Evolutionary conservation across 345 rosid species (phyloP), one percentile per base, ranked within the genome.

Genomic region (Lumnitzera littorea): DNA sequence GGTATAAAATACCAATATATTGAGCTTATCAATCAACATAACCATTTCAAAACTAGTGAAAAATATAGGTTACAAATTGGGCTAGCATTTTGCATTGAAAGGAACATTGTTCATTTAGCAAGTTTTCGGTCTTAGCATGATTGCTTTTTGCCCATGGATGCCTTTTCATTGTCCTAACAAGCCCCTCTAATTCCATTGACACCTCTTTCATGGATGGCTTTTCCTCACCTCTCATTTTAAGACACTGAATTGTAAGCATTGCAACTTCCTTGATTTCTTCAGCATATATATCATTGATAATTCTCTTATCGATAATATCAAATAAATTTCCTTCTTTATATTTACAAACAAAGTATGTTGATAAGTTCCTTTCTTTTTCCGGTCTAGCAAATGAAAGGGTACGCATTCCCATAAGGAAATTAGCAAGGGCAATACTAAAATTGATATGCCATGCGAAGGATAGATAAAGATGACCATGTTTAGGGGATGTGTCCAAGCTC

Each of bases 381-480:
- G 66, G 66, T 12, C 68, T 62, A 17, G 58, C 60, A 2, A 53
- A 65, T 0, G 73, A 69, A 1, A 78, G 4, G 0, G 77, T 72
- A 53, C 46, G 74, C 51, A 66, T 54, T 48, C 79, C 83, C 0
- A 79, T 81, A 62, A 78, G 56, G 15, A 81, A 71, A 71, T 81
- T 83, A 13, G 67, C 65, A 24, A 78, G 24, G 13, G 72, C 85
- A 47, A 81, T 80, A 0, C 83, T 78, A 27, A 78, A 81, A 55
- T 81, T 78, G 3, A 20, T 20, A 20, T 20, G 20, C 0, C 20
- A 20, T 1, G 20, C 20, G 1, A 20, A 20, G 20, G 20, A 20
- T 1, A 20, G 1, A 20, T 20, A 20, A 20, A 20, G 20, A 20
- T 20, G 1, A 20, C 20, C 20, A 20, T 20, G 20, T 20, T 1